These are phyloP conservation scores for Caloboletus firmus DNA, from an alignment of 1,284 basidiomycete species.

Conservation along the genomic window DNA sequence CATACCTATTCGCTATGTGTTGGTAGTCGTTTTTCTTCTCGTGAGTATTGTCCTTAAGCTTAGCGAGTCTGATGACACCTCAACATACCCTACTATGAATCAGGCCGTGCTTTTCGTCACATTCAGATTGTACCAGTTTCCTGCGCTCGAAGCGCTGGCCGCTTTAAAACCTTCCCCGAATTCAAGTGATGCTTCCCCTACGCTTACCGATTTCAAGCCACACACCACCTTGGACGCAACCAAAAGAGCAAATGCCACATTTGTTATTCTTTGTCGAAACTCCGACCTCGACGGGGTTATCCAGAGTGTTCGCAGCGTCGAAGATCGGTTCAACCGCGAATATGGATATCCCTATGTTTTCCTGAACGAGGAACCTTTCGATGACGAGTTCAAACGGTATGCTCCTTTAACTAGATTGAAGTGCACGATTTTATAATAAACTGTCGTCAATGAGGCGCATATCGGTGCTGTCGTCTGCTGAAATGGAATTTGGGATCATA, in stretches of 20 bases:
- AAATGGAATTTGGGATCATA: slow-evolving; percentile 71
- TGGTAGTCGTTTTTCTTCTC: slow-evolving; percentile 19
- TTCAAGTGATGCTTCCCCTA: background rate
- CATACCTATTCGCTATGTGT: slow-evolving; percentile 24
- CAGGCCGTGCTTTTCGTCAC: slow-evolving; percentile 21
- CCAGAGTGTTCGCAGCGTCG: slow-evolving; percentile 51
- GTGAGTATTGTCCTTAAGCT: slow-evolving; percentile 18
- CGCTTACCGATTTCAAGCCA: background rate
- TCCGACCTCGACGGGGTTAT: slow-evolving; percentile 54
- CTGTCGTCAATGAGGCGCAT: slow-evolving; percentile 47
- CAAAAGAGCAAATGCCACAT: slow-evolving; percentile 29
- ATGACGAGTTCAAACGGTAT: slow-evolving; percentile 64
- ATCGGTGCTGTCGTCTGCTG: slow-evolving; percentile 52
- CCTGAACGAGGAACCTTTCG: slow-evolving; percentile 70
- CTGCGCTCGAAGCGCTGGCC: slow-evolving; percentile 1
- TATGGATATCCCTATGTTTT: slow-evolving; percentile 72
- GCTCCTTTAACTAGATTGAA: slow-evolving; percentile 15
- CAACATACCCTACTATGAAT: background rate
- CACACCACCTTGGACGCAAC: background rate
- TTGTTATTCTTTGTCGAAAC: slow-evolving; percentile 36
- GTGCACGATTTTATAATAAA: slow-evolving; percentile 9
- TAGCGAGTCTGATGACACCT: background rate
- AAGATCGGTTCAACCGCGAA: slow-evolving; percentile 63
- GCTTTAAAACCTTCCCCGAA: background rate
- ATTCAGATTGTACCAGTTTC: background rate